Evolutionary conservation across 129 eudicot species (phyloP).

Genomic region (Flaveria brownii): DNA sequence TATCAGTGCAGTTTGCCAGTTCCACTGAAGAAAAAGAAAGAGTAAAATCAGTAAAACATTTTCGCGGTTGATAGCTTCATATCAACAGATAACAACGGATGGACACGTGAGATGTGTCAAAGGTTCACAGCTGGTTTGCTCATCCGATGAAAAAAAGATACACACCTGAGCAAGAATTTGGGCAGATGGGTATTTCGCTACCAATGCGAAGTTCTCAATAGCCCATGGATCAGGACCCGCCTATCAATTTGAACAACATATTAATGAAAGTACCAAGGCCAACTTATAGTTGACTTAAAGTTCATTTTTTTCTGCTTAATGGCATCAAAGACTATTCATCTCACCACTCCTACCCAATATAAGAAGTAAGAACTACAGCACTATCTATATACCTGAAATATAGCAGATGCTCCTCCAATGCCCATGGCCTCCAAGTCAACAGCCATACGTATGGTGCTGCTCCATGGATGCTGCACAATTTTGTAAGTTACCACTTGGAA

Average conservation of each 20-base stretch:
- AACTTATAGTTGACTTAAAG: neutral
- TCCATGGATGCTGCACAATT: slow-evolving; percentile 87
- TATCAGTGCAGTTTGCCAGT: slow-evolving; percentile 71
- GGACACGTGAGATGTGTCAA: no score
- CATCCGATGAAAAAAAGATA: slow-evolving; percentile 6
- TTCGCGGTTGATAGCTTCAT: no score
- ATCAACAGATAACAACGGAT: no score
- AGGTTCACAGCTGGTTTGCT: no score
- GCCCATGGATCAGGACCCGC: slow-evolving; percentile 97
- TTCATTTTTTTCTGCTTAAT: neutral
- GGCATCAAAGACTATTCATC: no score
- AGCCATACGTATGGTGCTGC: slow-evolving; percentile 79
- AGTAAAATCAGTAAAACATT: neutral
- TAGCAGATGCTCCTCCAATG: slow-evolving; percentile 80
- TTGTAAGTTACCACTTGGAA: slow-evolving; percentile 19
- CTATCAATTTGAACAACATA: slow-evolving; percentile 41
- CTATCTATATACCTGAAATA: slow-evolving; percentile 65
- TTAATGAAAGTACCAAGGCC: neutral
- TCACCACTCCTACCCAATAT: no score
- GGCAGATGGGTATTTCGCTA: slow-evolving; percentile 89
- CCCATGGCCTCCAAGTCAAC: slow-evolving; percentile 98
- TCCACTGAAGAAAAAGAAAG: slow-evolving; percentile 53
- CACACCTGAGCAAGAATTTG: slow-evolving; percentile 84
- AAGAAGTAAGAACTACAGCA: neutral
- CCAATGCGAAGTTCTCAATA: slow-evolving; percentile 83